Conservation (phyloP, 192 early-diverging fungal genomes). For the Funneliformis mosseae region DNA sequence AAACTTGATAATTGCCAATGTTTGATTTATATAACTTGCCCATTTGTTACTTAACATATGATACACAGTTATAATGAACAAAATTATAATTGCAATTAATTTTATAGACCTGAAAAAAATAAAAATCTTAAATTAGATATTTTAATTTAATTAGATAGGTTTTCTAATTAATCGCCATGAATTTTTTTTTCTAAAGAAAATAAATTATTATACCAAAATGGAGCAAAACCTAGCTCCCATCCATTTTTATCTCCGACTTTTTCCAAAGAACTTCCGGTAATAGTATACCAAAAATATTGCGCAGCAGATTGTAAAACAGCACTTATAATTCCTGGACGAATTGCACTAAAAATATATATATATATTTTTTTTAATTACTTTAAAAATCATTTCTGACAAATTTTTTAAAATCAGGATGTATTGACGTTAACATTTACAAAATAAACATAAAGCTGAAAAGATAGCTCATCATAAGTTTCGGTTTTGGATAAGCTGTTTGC, state of each 20-base stretch:
- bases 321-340: background rate
- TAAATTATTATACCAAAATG: background rate
- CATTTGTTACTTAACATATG: background rate
- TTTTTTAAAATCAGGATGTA: no score
- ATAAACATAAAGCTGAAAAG: background rate
- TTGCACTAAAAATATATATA: background rate
- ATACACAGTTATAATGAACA: background rate
- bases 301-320: background rate
- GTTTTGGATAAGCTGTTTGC: background rate
- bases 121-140: background rate
- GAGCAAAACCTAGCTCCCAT: background rate
- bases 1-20: background rate
- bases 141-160: background rate
- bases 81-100: background rate
- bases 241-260: background rate
- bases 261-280: background rate
- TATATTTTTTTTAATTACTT: no score
- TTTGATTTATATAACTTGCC: background rate
- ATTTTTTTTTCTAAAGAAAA: background rate
- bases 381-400: no score
- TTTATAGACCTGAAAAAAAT: background rate
- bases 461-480: background rate
- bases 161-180: no score
- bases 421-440: background rate
- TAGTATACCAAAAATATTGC: background rate